Conservation (phyloP, 1,284 basidiomycete genomes). For the Ganoderma resinaceum region DNA sequence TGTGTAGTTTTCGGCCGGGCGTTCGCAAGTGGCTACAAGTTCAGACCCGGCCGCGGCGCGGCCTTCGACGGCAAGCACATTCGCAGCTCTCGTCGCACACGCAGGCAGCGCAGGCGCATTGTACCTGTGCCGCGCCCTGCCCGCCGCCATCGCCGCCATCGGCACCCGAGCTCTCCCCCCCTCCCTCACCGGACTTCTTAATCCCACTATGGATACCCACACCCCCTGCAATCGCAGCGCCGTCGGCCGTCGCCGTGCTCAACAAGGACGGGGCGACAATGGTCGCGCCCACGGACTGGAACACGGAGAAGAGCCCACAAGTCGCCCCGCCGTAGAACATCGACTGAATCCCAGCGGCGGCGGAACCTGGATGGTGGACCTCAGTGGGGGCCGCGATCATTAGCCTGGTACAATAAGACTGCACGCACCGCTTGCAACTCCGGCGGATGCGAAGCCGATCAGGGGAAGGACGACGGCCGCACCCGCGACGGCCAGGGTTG, state of each 20-base stretch:
- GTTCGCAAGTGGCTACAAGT: no score
- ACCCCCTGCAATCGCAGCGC: neutral
- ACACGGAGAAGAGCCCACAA: conserved; percentile 13
- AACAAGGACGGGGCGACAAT: conserved; percentile 11
- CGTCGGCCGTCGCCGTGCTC: neutral
- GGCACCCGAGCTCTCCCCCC: neutral
- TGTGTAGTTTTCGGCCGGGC: neutral
- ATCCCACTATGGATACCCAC: neutral
- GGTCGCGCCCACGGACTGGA: conserved; percentile 18
- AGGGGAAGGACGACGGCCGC: conserved; percentile 10
- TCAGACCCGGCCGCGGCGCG: neutral
- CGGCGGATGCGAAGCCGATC: conserved; percentile 10
- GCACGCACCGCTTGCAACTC: conserved; percentile 7
- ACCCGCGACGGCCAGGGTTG: neutral
- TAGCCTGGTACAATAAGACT: no score
- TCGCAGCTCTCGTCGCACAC: neutral
- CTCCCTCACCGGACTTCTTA: neutral
- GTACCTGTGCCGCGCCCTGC: neutral
- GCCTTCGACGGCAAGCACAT: neutral
- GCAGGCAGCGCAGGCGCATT: neutral
- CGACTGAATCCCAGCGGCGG: conserved; percentile 16
- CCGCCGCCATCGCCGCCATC: neutral
- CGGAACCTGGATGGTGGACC: conserved; percentile 2
- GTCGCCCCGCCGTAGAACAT: conserved; percentile 17
- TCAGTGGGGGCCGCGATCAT: neutral